Base-by-base conservation (phyloP, 305 asterid species). In the Caryopteris hybrid region DNA sequence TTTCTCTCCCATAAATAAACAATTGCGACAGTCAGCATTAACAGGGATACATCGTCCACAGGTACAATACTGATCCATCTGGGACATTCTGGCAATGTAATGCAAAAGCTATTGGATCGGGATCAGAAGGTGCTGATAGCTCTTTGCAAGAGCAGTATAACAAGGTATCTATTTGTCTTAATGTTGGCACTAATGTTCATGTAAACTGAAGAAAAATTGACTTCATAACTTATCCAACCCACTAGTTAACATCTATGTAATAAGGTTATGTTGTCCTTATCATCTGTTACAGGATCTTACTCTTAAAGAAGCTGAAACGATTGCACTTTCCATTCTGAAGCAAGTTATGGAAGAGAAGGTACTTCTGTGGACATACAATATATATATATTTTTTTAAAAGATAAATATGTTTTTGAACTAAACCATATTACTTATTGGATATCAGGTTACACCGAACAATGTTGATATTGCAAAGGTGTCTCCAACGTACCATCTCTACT, bases 331-430 rank as follows among this genome's bases (percentile, higher is more conserved):
- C 69, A 90, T 90, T 78, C 95, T 90, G 22, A 90, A 88, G 81
- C 97, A 90, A 80, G 98, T 92, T 58, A 90, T 92, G 98, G 98
- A 90, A 87, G 97, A 92, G 74, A 92, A 92, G 94, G 98, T 90
- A 76, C 20, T n/a, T 38, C 10, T 57, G 22, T 8, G 3, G 10
- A 61, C 13, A n/a, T 7, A 1, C 3, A 86, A 84, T 68, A 84
- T 87, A 70, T 84, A 25, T 4, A 25, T 4, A 25, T 4, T n/a
- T n/a, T n/a, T n/a, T n/a, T n/a, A n/a, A n/a, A n/a, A n/a, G n/a
- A n/a, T n/a, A n/a, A n/a, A n/a, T n/a, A 8, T 2, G 33, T 34
- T 22, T 7, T 55, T 31, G 7, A 18, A 4, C 39, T 55, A 57
- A 55, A 6, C 51, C n/a, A 38, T 17, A 5, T 17, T 18, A 8